Base-by-base conservation (phyloP, 139 green algal genomes). In the Bryopsis sp. region DNA sequence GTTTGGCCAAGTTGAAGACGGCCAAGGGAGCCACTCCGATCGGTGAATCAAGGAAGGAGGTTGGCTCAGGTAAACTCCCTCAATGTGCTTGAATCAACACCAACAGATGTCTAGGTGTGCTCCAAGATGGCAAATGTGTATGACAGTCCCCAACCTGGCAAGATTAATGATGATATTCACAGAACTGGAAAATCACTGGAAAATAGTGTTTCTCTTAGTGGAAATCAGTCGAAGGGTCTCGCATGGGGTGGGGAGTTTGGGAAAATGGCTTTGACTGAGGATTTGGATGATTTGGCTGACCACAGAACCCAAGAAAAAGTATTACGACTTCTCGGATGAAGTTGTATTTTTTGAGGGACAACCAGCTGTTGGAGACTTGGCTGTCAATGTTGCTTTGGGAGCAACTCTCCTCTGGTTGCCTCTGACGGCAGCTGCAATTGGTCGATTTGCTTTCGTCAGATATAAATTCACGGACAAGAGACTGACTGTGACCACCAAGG, bases 381-480 rank as follows among this genome's bases (percentile, higher is more conserved):
- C 74, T 1, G 63, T 91, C 47, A 96, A 96, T 76, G n/a, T 95
- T 2, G 78, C 71, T 4, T 78, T 96, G 31, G 86, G 82, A 35
- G 64, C 82, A 37, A 95, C 88, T 1, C 76, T 96, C 19, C 58
- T 95, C 3, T 93, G 87, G 85, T 69, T 95, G 47, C 90, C 90
- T 6, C 82, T 96, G 19, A 92, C 86, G 2, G 50, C 88, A 54
- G 88, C 86, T 2, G 76, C 88, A 3, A 38, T 95, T 1, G 77
- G 79, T 2, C 81, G 90, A n/a, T 72, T 57, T 29, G 76, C 79
- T 1, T 96, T 95, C 67, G 83, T 96, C n/a, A 87, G 88, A 47
- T 96, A 95, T 81, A 73, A 74, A 26, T 89, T 96, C 76, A 96
- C 88, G 4, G 82, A 96, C 81, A 85, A 82, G 70, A 83, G 90